A percentile compares a stretch with the other conserved stretches of the same genome.
Conservation (phyloP, 2,329 filamentous ascomycete genomes). For the Neofusicoccum kwambonambiense region DNA sequence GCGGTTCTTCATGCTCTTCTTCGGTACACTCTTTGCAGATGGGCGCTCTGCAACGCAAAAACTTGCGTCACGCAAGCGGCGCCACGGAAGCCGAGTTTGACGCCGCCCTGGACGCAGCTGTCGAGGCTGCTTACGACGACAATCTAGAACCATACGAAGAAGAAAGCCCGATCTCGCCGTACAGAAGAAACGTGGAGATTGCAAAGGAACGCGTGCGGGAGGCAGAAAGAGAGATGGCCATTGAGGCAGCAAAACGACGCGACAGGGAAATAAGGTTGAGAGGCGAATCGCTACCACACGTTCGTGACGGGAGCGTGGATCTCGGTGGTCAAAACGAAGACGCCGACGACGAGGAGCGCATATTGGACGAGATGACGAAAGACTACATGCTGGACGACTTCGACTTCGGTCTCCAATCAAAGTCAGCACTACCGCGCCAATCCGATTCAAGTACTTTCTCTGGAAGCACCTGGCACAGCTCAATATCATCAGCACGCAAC, state of each 20-base stretch:
- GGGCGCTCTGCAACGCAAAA: constrained; percentile 66
- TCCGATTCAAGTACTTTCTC: constrained; percentile 80
- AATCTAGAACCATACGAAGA: constrained; percentile 72
- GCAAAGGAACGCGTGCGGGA: constrained; percentile 74
- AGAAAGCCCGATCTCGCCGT: constrained; percentile 33
- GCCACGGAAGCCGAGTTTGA: constrained; percentile 88
- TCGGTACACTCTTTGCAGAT: constrained; percentile 80
- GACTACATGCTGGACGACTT: constrained; percentile 83
- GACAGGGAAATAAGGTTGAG: constrained; percentile 50
- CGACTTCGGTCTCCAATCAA: constrained; percentile 67
- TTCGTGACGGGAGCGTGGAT: constrained; percentile 31
- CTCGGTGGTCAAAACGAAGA: constrained; percentile 31
- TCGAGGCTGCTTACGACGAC: constrained; percentile 94
- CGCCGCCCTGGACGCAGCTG: constrained; percentile 88
- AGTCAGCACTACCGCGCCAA: constrained; percentile 69
- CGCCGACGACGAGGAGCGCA: constrained; percentile 50
- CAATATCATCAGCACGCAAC: constrained; percentile 69
- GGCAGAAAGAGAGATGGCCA: constrained; percentile 67
- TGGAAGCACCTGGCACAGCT: constrained; percentile 75
- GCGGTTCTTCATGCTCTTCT: constrained; percentile 68
- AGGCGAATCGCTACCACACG: constrained; percentile 46
- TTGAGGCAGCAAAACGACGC: constrained; percentile 59
- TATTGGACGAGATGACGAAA: constrained; percentile 81
- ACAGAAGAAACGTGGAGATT: constrained; percentile 62
- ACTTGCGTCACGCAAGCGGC: constrained; percentile 66